A percentile compares a stretch with the other conserved stretches of the same genome.
These are phyloP conservation scores for Mortierella antarctica DNA, from an alignment of 192 early-diverging fungal species.

Conservation along the genomic window DNA sequence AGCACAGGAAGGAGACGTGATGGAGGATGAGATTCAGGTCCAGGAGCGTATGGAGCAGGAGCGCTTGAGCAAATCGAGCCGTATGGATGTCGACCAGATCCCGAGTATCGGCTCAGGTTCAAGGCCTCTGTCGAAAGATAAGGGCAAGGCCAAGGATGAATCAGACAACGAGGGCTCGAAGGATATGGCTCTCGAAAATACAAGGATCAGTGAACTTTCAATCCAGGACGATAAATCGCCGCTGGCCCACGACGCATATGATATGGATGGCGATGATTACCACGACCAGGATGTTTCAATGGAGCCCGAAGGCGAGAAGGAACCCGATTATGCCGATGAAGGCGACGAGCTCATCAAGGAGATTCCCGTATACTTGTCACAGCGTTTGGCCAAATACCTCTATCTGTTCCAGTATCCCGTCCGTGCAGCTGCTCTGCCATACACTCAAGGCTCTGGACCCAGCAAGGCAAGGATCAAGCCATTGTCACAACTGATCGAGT, in stretches of 20 bases:
- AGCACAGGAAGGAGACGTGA: constrained; percentile 13
- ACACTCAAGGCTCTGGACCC: constrained; percentile 58
- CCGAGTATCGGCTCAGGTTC: background rate
- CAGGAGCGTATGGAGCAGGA: constrained; percentile 46
- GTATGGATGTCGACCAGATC: constrained; percentile 9
- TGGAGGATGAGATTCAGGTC: constrained; percentile 32
- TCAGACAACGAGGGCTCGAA: background rate
- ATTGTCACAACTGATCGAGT: constrained; percentile 81
- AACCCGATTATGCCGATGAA: constrained; percentile 53
- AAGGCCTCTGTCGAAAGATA: constrained; percentile 3
- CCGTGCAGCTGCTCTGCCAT: constrained; percentile 58
- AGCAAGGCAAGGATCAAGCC: constrained; percentile 84
- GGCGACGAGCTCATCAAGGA: constrained; percentile 79
- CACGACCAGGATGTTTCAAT: constrained; percentile 11
- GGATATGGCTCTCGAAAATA: background rate
- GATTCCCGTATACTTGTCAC: constrained; percentile 84
- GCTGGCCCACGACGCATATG: background rate
- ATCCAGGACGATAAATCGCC: constrained; percentile 10
- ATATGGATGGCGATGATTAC: constrained; percentile 2
- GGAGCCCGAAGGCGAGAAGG: constrained; percentile 14
- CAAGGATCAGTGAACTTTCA: constrained; percentile 7
- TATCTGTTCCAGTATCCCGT: constrained; percentile 90
- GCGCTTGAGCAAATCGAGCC: constrained; percentile 19
- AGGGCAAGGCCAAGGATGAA: constrained; percentile 8
- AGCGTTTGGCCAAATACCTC: constrained; percentile 73